phyloP scores from a whole-genome alignment of 495 filamentous ascomycete species.

The Penicillium verhagenii region DNA sequence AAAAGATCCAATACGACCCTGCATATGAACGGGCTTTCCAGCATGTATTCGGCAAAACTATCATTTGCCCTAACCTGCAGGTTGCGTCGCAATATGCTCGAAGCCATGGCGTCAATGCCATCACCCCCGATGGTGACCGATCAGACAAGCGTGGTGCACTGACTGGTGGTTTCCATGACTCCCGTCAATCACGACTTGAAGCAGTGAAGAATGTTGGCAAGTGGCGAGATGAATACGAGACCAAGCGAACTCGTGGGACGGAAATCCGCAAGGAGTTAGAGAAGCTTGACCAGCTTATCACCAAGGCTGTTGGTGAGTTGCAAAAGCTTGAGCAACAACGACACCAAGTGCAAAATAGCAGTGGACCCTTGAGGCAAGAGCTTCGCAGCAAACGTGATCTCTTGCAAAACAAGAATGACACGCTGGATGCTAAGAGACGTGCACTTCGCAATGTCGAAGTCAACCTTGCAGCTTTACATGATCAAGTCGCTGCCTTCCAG shows the following conservation, averaged over 20 bases:
- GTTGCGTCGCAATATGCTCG: slow-evolving; percentile 86
- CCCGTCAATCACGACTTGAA: slow-evolving; percentile 76
- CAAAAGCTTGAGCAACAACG: slow-evolving; percentile 80
- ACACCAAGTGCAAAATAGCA: slow-evolving; percentile 76
- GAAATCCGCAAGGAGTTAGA: slow-evolving; percentile 69
- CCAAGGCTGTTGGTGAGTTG: slow-evolving; percentile 71
- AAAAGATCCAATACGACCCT: slow-evolving; percentile 77
- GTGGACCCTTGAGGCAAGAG: slow-evolving; percentile 73
- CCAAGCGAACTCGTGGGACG: slow-evolving; percentile 52
- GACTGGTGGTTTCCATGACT: slow-evolving; percentile 89
- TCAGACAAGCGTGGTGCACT: slow-evolving; percentile 92
- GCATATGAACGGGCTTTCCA: slow-evolving; percentile 81
- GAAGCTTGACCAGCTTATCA: slow-evolving; percentile 80
- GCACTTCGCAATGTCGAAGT: slow-evolving; percentile 72
- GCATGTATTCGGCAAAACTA: slow-evolving; percentile 93
- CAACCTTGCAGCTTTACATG: slow-evolving; percentile 70
- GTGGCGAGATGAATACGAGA: slow-evolving; percentile 73
- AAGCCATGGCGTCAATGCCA: slow-evolving; percentile 85
- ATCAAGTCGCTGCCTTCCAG: slow-evolving; percentile 70
- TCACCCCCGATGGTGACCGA: slow-evolving; percentile 91
- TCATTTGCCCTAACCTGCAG: slow-evolving; percentile 86
- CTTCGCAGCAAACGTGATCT: slow-evolving; percentile 67
- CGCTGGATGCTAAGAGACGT: slow-evolving; percentile 67
- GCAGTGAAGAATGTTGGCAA: slow-evolving; percentile 74
- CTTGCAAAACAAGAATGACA: slow-evolving; percentile 70